Evolutionary conservation across 2,329 filamentous ascomycete species (phyloP).

Genomic region (Calonectria montana): DNA sequence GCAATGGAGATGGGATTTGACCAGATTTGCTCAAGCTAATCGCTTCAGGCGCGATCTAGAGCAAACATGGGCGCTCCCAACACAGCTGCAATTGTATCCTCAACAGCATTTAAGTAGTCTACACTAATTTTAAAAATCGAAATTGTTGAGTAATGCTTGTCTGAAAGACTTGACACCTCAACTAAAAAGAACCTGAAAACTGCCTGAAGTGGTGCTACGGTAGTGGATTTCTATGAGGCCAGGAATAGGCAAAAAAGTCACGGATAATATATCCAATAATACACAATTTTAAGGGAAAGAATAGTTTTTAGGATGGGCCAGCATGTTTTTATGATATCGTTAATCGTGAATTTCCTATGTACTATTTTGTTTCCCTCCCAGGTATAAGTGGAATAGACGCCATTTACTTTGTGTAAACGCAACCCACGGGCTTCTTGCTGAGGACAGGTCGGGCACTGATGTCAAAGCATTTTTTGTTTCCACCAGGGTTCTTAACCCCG

Average conservation of each 20-base stretch:
- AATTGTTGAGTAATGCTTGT: too few relatives aligned
- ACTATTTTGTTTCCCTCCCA: not conserved
- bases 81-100: not conserved
- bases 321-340: not conserved
- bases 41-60: constrained; percentile 36
- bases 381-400: not conserved
- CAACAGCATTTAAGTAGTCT: too few relatives aligned
- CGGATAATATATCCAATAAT: not conserved
- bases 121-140: too few relatives aligned
- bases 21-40: constrained; percentile 27
- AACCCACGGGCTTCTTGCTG: constrained; percentile 46
- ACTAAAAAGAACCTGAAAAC: too few relatives aligned
- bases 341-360: not conserved
- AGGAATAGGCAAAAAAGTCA: too few relatives aligned
- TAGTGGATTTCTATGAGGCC: too few relatives aligned
- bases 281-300: not conserved
- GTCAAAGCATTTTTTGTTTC: constrained; percentile 51
- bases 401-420: constrained; percentile 46
- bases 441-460: constrained; percentile 47
- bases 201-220: too few relatives aligned
- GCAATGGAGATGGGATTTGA: constrained; percentile 28
- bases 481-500: constrained; percentile 48
- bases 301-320: not conserved
- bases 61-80: constrained; percentile 21
- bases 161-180: too few relatives aligned